Evolutionary conservation across 148 eudicot genomes (phyloP).

Genomic region (Talinum fruticosum): DNA sequence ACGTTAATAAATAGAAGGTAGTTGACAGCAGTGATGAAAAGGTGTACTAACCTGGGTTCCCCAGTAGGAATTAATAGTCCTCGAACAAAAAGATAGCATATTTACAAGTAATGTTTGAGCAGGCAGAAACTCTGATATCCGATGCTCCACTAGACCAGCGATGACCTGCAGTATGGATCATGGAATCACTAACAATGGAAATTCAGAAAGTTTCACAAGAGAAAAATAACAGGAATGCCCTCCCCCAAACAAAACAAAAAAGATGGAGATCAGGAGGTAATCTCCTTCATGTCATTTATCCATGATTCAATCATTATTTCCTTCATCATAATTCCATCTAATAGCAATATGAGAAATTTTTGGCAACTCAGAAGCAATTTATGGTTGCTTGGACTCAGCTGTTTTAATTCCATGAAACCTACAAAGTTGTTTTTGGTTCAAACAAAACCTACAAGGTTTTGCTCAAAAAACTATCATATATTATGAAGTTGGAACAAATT

Average conservation of each 20-base stretch:
- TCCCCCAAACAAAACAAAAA: not conserved
- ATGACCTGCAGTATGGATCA: conserved; percentile 55
- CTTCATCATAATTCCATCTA: not conserved
- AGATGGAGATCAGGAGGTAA: not conserved
- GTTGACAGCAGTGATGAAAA: not conserved
- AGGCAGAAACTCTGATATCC: conserved; percentile 74
- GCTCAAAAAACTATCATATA: not conserved
- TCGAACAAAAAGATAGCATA: conserved; percentile 64
- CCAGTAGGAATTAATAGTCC: conserved; percentile 85
- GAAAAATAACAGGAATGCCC: no score
- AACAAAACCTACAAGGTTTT: not conserved
- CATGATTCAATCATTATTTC: not conserved
- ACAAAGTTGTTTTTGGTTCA: not conserved
- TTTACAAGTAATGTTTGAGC: conserved; percentile 67
- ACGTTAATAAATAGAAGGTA: not conserved
- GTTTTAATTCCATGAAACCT: not conserved
- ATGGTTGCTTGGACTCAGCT: not conserved
- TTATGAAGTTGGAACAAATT: not conserved
- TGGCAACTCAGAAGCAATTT: not conserved
- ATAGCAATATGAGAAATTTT: not conserved
- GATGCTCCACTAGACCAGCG: conserved; percentile 93
- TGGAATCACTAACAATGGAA: conserved; percentile 11
- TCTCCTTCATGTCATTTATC: not conserved
- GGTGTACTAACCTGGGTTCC: conserved; percentile 82
- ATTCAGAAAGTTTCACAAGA: not conserved